These are phyloP conservation scores for Alternaria infectoria DNA, from an alignment of 2,329 filamentous ascomycete species.

Conservation along the genomic window DNA sequence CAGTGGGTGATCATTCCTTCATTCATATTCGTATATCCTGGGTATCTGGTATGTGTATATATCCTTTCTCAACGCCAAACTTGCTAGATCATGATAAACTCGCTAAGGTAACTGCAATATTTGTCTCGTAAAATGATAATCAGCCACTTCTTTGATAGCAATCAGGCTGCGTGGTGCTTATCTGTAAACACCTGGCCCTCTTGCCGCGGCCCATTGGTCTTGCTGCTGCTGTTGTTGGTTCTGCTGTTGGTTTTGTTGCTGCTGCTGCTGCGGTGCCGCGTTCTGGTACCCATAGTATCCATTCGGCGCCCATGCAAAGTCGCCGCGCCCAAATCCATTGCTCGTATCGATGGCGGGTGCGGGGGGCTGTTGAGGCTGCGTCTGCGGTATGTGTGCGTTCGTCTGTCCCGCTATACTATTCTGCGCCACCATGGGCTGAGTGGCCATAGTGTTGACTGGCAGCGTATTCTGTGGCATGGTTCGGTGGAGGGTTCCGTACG, in stretches of 20 bases:
- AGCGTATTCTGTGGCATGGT: conserved; percentile 27
- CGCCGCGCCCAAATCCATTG: conserved; percentile 29
- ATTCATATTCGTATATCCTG: background rate
- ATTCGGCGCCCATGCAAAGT: conserved; percentile 32
- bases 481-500: conserved; percentile 31
- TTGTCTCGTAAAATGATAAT: background rate
- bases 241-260: conserved; percentile 19
- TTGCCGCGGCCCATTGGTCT: conserved; percentile 33
- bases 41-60: background rate
- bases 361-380: conserved; percentile 27
- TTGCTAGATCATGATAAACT: background rate
- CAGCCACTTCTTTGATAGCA: background rate
- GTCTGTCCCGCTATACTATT: conserved; percentile 8
- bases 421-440: conserved; percentile 10
- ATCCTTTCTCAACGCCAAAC: background rate
- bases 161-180: background rate
- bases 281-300: conserved; percentile 37
- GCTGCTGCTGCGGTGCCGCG: conserved; percentile 17
- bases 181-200: conserved; percentile 31
- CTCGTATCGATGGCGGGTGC: conserved; percentile 21
- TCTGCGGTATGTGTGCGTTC: conserved; percentile 16
- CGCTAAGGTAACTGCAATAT: background rate
- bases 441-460: conserved; percentile 12
- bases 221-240: conserved; percentile 26
- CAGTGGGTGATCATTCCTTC: background rate